These are phyloP conservation scores for Diplodia scrobiculata DNA, from an alignment of 2,329 filamentous ascomycete species.

Conservation along the genomic window DNA sequence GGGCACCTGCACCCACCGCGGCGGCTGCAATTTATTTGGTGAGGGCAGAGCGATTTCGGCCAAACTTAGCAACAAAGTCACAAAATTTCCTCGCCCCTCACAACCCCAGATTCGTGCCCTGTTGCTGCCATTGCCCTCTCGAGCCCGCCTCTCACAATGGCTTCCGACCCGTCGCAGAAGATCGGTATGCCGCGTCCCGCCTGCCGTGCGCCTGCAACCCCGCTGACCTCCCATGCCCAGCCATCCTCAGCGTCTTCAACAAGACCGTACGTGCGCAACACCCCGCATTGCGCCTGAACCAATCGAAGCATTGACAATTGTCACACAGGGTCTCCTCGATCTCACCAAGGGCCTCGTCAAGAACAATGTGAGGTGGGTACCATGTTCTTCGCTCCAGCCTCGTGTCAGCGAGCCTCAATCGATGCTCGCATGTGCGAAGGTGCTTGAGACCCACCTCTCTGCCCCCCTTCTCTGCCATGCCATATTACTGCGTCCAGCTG, in stretches of 20 bases:
- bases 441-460: neutral
- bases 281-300: conserved; percentile 11
- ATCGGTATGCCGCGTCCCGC: conserved; percentile 23
- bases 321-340: conserved; percentile 67
- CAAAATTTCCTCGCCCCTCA: conserved; percentile 21
- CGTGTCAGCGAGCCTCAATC: neutral
- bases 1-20: conserved; percentile 6
- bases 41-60: conserved; percentile 20
- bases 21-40: neutral
- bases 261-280: conserved; percentile 65
- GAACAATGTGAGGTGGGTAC: conserved; percentile 70
- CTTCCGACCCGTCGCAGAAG: conserved; percentile 29
- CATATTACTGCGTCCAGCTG: neutral
- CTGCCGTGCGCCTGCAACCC: conserved; percentile 18
- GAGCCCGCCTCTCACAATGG: conserved; percentile 23
- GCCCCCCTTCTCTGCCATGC: neutral
- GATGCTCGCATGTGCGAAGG: no score
- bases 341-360: conserved; percentile 86
- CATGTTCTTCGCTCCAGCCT: neutral
- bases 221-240: conserved; percentile 42
- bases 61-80: conserved; percentile 23
- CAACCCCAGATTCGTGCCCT: conserved; percentile 2
- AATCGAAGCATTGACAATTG: conserved; percentile 22
- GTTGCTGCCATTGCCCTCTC: conserved; percentile 13
- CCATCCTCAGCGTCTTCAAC: conserved; percentile 94